Evolutionary conservation across 2,329 filamentous ascomycete genomes (phyloP), one percentile per base, ranked within the genome.

Genomic region (Colletotrichum sp.): DNA sequence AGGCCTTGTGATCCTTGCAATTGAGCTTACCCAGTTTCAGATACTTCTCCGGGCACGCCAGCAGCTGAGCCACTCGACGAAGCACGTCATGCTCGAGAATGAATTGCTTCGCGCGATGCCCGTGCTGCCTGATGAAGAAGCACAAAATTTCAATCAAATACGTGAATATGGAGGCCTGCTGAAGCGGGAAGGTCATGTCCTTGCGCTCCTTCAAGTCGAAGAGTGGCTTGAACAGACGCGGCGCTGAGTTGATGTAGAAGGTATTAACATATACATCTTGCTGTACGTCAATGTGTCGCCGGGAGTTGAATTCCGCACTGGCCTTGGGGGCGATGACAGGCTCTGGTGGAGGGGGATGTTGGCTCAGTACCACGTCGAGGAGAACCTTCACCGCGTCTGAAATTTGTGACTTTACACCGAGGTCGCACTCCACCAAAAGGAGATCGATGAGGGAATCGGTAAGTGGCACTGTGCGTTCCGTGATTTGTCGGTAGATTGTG

Each of bases 301-400:
- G 43, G 4, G 43, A 52, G 43, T 52, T 52, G 43, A 52, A 21
- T 52, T 52, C 43, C 6, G 43, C 36, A 12, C 55, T 43, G 26
- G 24, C 36, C 55, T 32, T 32, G 55, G 52, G 24, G 52, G 55
- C n/a, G 26, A n/a, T 52, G 36, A 48, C 43, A 52, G 43, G 43
- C 43, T 52, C 43, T 52, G 43, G 43, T 13, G 43, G 43, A 52
- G 43, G 43, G 43, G 43, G 43, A 12, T 52, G 43, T 52, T 52
- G 43, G 43, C 43, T 52, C n/a, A 52, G 43, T 24, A 52, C n/a
- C n/a, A 84, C 93, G 85, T 99, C 97, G 43, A 99, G 90, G 13
- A 99, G 89, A 26, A 99, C 94, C 85, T 98, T 98, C 83, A 99
- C 93, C 9, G 96, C 95, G 86, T 99, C 97, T 4, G 96, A 96